Percentiles rank a stretch among this genome's conserved stretches.
These are phyloP conservation scores for Drosera capensis DNA, from an alignment of 148 eudicot genomes.

Conservation along the genomic window DNA sequence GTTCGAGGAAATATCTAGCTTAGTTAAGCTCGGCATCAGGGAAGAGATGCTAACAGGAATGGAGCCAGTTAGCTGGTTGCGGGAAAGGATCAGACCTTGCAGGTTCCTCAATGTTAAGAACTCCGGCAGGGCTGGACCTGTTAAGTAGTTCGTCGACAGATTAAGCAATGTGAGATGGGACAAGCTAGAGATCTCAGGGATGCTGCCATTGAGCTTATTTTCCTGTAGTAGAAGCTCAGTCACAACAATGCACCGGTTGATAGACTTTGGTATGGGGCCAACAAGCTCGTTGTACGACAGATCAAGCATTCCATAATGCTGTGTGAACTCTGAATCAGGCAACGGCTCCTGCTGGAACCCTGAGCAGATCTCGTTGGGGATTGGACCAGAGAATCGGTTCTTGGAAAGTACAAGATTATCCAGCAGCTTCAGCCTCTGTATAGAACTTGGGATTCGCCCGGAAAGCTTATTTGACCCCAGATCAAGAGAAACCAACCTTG, in stretches of 20 bases:
- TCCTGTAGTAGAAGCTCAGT: conserved; percentile 43
- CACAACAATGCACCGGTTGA: conserved; percentile 38
- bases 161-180: conserved; percentile 47
- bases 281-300: conserved; percentile 54
- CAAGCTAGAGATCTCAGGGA: conserved; percentile 46
- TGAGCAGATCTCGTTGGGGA: conserved; percentile 77
- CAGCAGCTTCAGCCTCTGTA: conserved; percentile 40
- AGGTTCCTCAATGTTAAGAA: conserved; percentile 40
- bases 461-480: conserved; percentile 53
- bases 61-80: conserved; percentile 47
- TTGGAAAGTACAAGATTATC: conserved; percentile 71
- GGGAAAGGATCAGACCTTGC: conserved; percentile 80
- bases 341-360: conserved; percentile 63
- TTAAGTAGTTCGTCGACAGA: conserved; percentile 52
- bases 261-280: conserved; percentile 65
- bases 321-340: conserved; percentile 74
- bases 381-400: conserved; percentile 53
- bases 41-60: conserved; percentile 41
- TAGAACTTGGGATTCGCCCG: conserved; percentile 52
- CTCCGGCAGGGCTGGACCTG: conserved; percentile 36
- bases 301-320: conserved; percentile 95
- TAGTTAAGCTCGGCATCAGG: conserved; percentile 43
- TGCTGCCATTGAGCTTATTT: conserved; percentile 59
- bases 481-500: conserved; percentile 58
- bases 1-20: conserved; percentile 65